These are phyloP conservation scores for Trichoderma arundinaceum DNA, from an alignment of 2,329 filamentous ascomycete genomes.

Conservation along the genomic window DNA sequence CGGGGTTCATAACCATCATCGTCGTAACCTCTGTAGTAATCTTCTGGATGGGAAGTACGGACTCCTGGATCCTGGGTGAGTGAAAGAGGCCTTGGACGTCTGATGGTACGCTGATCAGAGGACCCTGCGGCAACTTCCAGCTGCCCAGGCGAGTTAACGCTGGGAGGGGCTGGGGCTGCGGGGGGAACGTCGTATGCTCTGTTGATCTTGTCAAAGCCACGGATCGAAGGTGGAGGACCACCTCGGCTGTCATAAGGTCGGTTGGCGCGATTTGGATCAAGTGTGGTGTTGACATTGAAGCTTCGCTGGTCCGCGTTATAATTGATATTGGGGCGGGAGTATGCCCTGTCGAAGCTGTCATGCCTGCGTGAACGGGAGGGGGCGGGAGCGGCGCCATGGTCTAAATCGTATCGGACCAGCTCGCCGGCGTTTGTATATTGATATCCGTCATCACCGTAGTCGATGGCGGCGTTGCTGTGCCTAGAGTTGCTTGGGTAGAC, in stretches of 20 bases:
- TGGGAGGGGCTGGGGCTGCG: conserved; percentile 48
- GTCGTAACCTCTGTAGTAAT: conserved; percentile 56
- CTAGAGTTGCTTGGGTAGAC: conserved; percentile 53
- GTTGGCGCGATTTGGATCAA: conserved; percentile 50
- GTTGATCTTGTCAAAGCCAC: conserved; percentile 73
- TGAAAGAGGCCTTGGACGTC: conserved; percentile 54
- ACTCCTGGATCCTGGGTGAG: conserved; percentile 58
- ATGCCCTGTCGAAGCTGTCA: conserved; percentile 61
- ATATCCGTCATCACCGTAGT: conserved; percentile 65
- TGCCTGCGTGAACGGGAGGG: conserved; percentile 45
- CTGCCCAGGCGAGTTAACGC: conserved; percentile 39
- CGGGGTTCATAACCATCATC: conserved; percentile 49
- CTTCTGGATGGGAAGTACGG: conserved; percentile 53
- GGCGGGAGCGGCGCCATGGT: conserved; percentile 56
- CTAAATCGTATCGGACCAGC: conserved; percentile 65
- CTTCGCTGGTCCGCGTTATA: conserved; percentile 54
- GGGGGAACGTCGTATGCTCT: conserved; percentile 55
- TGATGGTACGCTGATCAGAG: conserved; percentile 36
- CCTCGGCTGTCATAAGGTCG: conserved; percentile 50
- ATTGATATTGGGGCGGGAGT: conserved; percentile 62
- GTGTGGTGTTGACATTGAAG: conserved; percentile 54
- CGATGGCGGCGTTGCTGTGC: conserved; percentile 52
- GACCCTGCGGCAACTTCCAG: conserved; percentile 32
- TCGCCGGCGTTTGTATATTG: conserved; percentile 69
- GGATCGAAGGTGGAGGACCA: conserved; percentile 70